Evolutionary conservation across 129 eudicot genomes (phyloP).

Genomic region (Pseudognaphalium luteoalbum): DNA sequence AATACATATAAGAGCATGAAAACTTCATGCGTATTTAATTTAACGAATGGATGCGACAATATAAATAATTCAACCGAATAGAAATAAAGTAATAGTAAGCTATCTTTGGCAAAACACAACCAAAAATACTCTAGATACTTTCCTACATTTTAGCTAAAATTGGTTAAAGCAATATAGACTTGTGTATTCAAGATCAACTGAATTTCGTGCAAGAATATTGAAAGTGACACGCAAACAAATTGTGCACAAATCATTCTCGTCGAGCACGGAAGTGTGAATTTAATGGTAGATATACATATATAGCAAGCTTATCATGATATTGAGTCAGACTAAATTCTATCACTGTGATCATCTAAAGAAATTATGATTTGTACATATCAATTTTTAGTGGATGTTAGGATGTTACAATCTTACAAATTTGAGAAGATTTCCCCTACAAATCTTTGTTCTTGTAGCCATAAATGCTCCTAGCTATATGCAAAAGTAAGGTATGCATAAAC

Average conservation of each 20-base stretch:
- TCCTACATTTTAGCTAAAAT: slow-evolving; percentile 18
- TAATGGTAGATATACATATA: slow-evolving; percentile 25
- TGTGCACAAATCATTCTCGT: slow-evolving; percentile 25
- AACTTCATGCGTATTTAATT: slow-evolving; percentile 6
- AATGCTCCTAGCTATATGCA: slow-evolving; percentile 14
- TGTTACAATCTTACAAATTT: slow-evolving; percentile 30
- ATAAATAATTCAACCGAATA: background rate
- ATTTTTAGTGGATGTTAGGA: slow-evolving; percentile 26
- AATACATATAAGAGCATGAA: background rate
- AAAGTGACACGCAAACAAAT: slow-evolving; percentile 32
- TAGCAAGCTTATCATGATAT: slow-evolving; percentile 27
- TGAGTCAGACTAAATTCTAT: slow-evolving; percentile 20
- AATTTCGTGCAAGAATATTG: slow-evolving; percentile 24
- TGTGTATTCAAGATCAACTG: background rate
- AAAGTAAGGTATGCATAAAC: slow-evolving; percentile 22
- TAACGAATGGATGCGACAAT: slow-evolving; percentile 14
- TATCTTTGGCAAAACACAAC: slow-evolving; percentile 26
- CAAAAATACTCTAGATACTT: background rate
- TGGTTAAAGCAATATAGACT: slow-evolving; percentile 27
- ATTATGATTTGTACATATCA: slow-evolving; percentile 23
- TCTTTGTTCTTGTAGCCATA: slow-evolving; percentile 8
- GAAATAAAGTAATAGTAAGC: slow-evolving; percentile 19
- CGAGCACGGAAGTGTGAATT: slow-evolving; percentile 30
- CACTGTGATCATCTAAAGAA: slow-evolving; percentile 21
- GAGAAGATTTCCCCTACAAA: slow-evolving; percentile 20